Conservation (phyloP, 371 early-diverging fungal species). For the Smittium mucronatum region DNA sequence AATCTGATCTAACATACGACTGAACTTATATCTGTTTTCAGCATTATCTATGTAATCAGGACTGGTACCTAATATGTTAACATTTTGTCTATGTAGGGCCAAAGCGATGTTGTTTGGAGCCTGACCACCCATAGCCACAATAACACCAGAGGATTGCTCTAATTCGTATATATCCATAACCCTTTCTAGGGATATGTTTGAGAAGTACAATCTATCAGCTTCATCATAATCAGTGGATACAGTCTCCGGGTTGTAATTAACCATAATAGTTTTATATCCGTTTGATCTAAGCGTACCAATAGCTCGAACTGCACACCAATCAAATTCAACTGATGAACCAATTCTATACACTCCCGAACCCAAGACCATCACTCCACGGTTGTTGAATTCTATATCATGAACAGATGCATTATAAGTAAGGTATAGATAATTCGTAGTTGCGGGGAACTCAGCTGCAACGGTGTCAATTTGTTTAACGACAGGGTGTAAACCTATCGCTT, state of each 20-base stretch:
- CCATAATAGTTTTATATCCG: constrained; percentile 81
- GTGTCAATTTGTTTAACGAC: constrained; percentile 96
- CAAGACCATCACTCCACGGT: constrained; percentile 83
- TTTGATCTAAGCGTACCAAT: constrained; percentile 74
- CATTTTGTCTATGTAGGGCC: constrained; percentile 64
- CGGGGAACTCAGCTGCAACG: constrained; percentile 93
- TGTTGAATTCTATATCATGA: constrained; percentile 76
- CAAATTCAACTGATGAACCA: constrained; percentile 92
- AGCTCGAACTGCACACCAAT: constrained; percentile 91
- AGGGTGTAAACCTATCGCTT: constrained; percentile 62
- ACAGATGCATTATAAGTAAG: constrained; percentile 85
- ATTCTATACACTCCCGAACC: constrained; percentile 95
- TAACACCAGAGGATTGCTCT: constrained; percentile 66
- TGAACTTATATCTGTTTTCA: constrained; percentile 91
- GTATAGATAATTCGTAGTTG: constrained; percentile 90
- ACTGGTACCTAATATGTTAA: constrained; percentile 79
- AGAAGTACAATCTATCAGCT: constrained; percentile 88
- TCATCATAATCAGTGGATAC: constrained; percentile 95
- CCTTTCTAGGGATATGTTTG: constrained; percentile 77
- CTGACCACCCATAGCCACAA: constrained; percentile 91
- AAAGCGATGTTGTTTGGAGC: constrained; percentile 93
- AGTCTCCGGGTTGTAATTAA: constrained; percentile 96
- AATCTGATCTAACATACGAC: constrained; percentile 81
- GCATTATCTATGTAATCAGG: constrained; percentile 90
- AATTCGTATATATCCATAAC: constrained; percentile 87